A percentile compares a stretch with the other conserved stretches of the same genome.
These are phyloP conservation scores for Apostasia shenzhenica DNA, from an alignment of 106 monocot genomes.

Conservation along the genomic window DNA sequence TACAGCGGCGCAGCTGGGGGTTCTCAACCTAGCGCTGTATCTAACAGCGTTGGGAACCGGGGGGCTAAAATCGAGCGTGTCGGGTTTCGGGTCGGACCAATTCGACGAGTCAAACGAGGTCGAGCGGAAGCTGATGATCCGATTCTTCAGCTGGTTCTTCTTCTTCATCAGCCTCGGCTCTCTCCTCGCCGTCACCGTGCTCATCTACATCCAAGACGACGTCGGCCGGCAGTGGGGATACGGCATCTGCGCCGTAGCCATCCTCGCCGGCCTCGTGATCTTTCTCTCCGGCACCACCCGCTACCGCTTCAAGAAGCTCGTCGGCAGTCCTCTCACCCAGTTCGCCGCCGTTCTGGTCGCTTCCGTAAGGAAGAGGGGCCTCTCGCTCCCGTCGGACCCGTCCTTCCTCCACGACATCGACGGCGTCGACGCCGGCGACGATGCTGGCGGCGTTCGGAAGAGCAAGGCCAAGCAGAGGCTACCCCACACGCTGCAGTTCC, in stretches of 20 bases:
- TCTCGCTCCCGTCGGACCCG: conserved; percentile 29
- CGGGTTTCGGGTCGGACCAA: conserved; percentile 60
- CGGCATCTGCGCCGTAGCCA: conserved; percentile 43
- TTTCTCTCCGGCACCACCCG: conserved; percentile 37
- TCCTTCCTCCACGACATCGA: conserved; percentile 15
- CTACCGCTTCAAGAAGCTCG: conserved; percentile 59
- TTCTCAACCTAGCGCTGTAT: conserved; percentile 46
- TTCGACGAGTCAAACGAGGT: conserved; percentile 44
- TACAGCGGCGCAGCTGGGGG: conserved; percentile 25
- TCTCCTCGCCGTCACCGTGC: conserved; percentile 51
- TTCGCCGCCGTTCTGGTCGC: conserved; percentile 38
- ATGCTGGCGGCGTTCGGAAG: background rate
- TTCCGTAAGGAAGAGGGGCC: conserved; percentile 35
- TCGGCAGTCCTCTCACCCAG: conserved; percentile 56
- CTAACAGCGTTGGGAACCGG: conserved; percentile 41
- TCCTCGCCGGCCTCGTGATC: conserved; percentile 25
- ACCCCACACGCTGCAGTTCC: conserved; percentile 11
- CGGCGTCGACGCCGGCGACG: background rate
- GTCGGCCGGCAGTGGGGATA: conserved; percentile 51
- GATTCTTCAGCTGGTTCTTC: conserved; percentile 57
- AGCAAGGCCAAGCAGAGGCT: conserved; percentile 9
- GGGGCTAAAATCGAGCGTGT: conserved; percentile 34
- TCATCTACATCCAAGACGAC: conserved; percentile 60
- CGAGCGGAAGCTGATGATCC: conserved; percentile 35
- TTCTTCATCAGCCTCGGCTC: conserved; percentile 47